Conservation (phyloP, 2,329 filamentous ascomycete genomes). For the Fusarium temperatum region DNA sequence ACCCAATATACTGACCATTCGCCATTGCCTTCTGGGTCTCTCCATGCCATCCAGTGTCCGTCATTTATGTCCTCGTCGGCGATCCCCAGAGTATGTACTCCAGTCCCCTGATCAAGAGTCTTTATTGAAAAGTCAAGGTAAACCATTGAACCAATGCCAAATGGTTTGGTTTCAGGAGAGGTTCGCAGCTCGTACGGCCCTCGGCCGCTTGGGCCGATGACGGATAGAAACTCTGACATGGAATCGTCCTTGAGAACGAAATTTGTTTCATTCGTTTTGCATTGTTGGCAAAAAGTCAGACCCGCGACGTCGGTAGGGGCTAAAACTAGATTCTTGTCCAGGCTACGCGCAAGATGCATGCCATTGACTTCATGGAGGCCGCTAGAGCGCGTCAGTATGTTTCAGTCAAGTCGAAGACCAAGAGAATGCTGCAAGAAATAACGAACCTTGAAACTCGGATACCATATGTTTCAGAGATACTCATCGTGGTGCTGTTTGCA, state of each 20-base stretch:
- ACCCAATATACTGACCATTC: neutral
- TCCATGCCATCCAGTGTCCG: neutral
- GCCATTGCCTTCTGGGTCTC: neutral
- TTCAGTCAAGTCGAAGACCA: neutral
- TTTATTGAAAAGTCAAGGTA: neutral
- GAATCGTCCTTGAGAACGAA: neutral
- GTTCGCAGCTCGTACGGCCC: neutral
- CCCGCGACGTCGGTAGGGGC: neutral
- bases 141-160: neutral
- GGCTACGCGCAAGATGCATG: neutral
- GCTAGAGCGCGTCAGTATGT: neutral
- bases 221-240: neutral
- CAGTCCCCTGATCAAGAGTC: neutral
- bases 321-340: neutral
- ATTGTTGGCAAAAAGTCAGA: neutral
- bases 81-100: neutral
- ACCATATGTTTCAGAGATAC: neutral
- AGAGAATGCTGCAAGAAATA: neutral
- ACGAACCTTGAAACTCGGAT: neutral
- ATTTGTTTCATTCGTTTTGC: neutral
- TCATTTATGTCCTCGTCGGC: neutral
- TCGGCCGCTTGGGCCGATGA: neutral
- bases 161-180: neutral
- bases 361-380: neutral
- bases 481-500: neutral